Evolutionary conservation across 371 early-diverging fungal species (phyloP).

Genomic region (Mortierella sp.): DNA sequence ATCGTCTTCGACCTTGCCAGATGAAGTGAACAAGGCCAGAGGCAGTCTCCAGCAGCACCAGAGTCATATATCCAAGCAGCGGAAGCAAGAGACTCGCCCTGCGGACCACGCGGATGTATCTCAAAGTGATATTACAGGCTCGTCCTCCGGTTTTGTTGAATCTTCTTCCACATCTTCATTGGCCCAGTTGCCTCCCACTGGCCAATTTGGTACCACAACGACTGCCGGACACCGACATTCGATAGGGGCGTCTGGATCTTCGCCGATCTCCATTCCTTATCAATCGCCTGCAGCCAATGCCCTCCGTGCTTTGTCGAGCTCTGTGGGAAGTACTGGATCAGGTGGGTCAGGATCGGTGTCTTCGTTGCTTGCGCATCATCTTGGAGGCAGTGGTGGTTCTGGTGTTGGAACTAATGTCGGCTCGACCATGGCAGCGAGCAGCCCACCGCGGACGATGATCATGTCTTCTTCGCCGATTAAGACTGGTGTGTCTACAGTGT

Average conservation of each 20-base stretch:
- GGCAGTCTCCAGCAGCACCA: background rate
- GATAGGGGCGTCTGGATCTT: constrained; percentile 16
- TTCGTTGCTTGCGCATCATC: constrained; percentile 31
- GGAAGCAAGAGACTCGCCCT: background rate
- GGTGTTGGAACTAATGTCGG: constrained; percentile 10
- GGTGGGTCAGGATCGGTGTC: constrained; percentile 43
- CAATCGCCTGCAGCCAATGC: constrained; percentile 52
- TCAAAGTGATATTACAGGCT: no score
- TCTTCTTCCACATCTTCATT: constrained; percentile 1
- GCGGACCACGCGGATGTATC: background rate
- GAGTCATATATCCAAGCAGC: constrained; percentile 2
- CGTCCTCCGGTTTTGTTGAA: background rate
- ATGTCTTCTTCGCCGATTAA: constrained; percentile 45
- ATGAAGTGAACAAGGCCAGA: background rate
- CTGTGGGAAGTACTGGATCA: constrained; percentile 54
- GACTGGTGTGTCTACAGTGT: constrained; percentile 38
- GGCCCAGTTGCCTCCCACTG: constrained; percentile 21
- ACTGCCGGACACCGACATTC: constrained; percentile 20
- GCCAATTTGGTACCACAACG: constrained; percentile 4
- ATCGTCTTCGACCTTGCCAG: background rate
- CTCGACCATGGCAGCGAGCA: constrained; percentile 24
- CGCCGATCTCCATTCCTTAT: constrained; percentile 46
- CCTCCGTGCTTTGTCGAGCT: constrained; percentile 44
- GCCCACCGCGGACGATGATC: constrained; percentile 49
- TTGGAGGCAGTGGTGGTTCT: constrained; percentile 12